Base-by-base conservation (phyloP, 208 protist species). In the Tritrichomonas musculus region DNA sequence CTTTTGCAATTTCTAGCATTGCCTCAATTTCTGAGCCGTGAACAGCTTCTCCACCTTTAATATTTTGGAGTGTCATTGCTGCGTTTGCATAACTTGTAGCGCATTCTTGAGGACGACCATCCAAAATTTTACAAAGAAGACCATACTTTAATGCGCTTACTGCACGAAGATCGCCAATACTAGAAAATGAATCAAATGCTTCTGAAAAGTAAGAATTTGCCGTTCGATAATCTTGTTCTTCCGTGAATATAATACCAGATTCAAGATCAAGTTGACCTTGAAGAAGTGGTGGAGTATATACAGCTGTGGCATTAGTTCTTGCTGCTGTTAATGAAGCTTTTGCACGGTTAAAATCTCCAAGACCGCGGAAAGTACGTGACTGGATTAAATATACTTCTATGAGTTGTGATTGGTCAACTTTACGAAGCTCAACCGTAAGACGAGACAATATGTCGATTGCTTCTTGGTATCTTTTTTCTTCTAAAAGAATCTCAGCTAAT, bases 381-480 rank as follows among this genome's bases (percentile, higher is more conserved):
- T 99, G 98, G n/a, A 99, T 95, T 13, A 99, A 96, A n/a, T 97
- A 97, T 93, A 99, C 98, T 94, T 99, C 98, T 0, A 99, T 97
- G 66, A 99, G 96, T 88, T 99, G 96, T 65, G 95, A 97, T 94
- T 99, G 98, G 94, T 99, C 98, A 25, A 99, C 96, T 41, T 96
- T 92, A 47, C 55, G 27, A 57, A 92, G 50, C 47, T 94, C 92
- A 72, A 55, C 65, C 94, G 93, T 80, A 25, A 96, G 77, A n/a
- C 88, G 80, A 47, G 33, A 47, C 30, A 95, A 95, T 44, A 97
- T 94, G 30, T 92, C 36, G 13, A 99, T 94, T 0, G 98, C 96
- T 82, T 96, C 94, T 47, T 96, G 95, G 93, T 96, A 97, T 73
- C 97, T 94, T n/a, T 97, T 93, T 77, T 95, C 94, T 65, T 98